Base-by-base conservation (phyloP, 78 protist genomes). In the Cavenderia fasciculata region DNA sequence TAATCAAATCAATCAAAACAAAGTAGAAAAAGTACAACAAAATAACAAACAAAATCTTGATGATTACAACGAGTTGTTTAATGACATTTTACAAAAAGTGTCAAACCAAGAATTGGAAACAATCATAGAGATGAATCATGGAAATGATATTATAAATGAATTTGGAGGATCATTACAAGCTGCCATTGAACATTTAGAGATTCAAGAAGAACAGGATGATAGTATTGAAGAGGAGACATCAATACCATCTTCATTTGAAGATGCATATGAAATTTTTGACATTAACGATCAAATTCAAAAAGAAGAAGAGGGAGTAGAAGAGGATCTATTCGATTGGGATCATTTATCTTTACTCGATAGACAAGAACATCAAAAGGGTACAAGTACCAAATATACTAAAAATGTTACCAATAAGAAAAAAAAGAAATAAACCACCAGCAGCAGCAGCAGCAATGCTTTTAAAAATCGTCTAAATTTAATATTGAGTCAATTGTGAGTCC, bases 401-500 rank as follows among this genome's bases (percentile, higher is more conserved):
- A 19, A 25, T 68, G 43, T 43, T 6, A 19, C 61, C 61, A 54
- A 4, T 54, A 4, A 16, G 33, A 56, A 5, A 31, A 31, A 59
- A 16, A 59, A 59, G 11, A 59, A 4, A 12, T 4, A 5, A 6
- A 10, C 16, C 29, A 6, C 29, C 68, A 27, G 68, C 4, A 16
- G 68, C 25, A 59, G 68, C 7, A 59, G 33, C 4, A 12, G 68
- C n/a, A n/a, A n/a, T n/a, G n/a, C n/a, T n/a, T n/a, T n/a, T 82
- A 82, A 31, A 82, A 68, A 44, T 82, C 89, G 40, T 82, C 89
- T 25, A 82, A 29, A 68, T 82, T 82, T 40, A 82, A 56, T 27
- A 82, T 82, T 3, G 89, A 82, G 56, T 82, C 89, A 29, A 82
- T 61, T 31, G 89, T 82, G 7, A 82, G 25, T 25, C 89, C 89